Evolutionary conservation across 768 basidiomycete genomes (phyloP).

Genomic region (Termitomyces heimii): DNA sequence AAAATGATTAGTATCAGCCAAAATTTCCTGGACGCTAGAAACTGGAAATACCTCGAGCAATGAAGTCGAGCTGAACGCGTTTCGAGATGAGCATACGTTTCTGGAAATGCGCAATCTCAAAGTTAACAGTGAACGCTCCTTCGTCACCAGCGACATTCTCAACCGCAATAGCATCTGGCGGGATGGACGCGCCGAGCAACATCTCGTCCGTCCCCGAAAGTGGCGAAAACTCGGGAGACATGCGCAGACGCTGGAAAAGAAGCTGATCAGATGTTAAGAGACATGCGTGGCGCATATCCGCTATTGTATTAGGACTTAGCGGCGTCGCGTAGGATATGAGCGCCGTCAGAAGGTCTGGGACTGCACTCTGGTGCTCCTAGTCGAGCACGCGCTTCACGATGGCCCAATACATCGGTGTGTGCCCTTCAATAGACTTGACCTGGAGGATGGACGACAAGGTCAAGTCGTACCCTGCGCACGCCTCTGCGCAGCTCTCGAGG

Average conservation of each 20-base stretch:
- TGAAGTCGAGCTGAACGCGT: constrained; percentile 54
- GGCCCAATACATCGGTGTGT: constrained; percentile 70
- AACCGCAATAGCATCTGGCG: constrained; percentile 50
- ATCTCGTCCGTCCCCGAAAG: constrained; percentile 50
- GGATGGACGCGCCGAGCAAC: constrained; percentile 16
- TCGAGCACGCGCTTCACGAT: constrained; percentile 52
- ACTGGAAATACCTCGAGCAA: constrained; percentile 39
- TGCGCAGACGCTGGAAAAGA: constrained; percentile 54
- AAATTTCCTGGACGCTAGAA: not conserved
- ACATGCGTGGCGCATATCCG: constrained; percentile 65
- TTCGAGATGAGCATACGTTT: constrained; percentile 65
- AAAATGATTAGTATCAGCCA: too few species aligned
- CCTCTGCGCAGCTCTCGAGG: constrained; percentile 58
- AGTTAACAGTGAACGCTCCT: constrained; percentile 47
- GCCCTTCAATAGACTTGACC: constrained; percentile 56
- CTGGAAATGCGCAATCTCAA: constrained; percentile 55
- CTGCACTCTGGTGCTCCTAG: constrained; percentile 20
- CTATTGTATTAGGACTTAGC: constrained; percentile 30
- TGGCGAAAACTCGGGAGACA: constrained; percentile 45
- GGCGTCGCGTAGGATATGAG: constrained; percentile 50
- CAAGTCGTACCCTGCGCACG: constrained; percentile 44
- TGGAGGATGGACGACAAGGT: constrained; percentile 53
- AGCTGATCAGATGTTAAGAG: constrained; percentile 54
- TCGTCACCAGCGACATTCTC: constrained; percentile 42
- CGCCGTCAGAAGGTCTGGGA: constrained; percentile 38